Conservation (phyloP, 1,284 basidiomycete genomes). For the Schizophyllum amplum region DNA sequence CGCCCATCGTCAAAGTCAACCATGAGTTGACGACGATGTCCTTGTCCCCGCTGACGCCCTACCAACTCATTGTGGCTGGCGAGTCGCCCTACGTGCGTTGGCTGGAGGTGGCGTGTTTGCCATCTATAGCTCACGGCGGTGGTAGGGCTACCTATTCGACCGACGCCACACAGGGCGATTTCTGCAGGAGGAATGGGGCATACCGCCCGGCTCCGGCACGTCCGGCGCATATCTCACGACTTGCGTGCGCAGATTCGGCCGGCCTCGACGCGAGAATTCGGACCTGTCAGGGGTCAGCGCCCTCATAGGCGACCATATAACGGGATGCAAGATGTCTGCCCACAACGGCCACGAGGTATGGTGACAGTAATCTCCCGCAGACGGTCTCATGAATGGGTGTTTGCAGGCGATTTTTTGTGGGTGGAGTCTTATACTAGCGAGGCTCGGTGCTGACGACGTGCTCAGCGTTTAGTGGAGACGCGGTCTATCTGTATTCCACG, state of each 20-base stretch:
- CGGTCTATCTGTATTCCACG: conserved; percentile 76
- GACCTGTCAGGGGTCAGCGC: no score
- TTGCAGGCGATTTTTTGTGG: conserved; percentile 47
- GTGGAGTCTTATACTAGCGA: conserved; percentile 13
- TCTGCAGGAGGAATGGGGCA: conserved; percentile 68
- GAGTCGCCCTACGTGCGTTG: conserved; percentile 56
- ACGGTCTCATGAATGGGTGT: no score
- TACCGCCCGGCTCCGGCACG: conserved; percentile 30
- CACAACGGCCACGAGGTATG: conserved; percentile 74
- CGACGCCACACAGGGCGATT: conserved; percentile 68
- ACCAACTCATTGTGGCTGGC: conserved; percentile 70
- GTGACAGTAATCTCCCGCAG: no score
- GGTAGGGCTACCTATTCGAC: conserved; percentile 83
- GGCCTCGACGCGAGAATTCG: conserved; percentile 29
- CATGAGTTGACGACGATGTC: conserved; percentile 59
- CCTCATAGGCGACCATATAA: conserved; percentile 61
- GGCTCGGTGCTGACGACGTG: conserved; percentile 7
- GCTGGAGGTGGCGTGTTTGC: not conserved
- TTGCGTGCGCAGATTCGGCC: conserved; percentile 82
- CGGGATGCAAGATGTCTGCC: conserved; percentile 70
- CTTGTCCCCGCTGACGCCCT: conserved; percentile 62
- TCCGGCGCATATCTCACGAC: conserved; percentile 37
- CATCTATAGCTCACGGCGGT: conserved; percentile 1
- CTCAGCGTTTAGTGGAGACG: conserved; percentile 72
- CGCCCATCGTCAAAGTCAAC: conserved; percentile 55